Evolutionary conservation across 352 stramenopile species (phyloP), one percentile per base, ranked within the genome.

Genomic region (Thalassiosira hispida): DNA sequence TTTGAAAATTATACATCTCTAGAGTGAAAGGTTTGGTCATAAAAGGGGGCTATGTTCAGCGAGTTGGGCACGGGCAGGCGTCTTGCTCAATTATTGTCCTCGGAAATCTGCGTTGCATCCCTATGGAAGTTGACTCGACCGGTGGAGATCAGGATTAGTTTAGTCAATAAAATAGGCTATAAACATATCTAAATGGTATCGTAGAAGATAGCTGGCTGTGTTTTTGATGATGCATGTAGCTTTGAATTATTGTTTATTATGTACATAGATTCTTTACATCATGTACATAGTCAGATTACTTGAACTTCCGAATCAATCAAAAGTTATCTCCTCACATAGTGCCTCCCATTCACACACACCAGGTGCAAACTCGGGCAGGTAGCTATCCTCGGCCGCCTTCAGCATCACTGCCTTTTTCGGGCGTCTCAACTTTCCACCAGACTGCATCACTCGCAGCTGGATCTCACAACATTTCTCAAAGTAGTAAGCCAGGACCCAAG

Each of bases 401-500:
- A 74, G 33, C 67, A 83, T 79, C 18, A 78, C 53, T 23, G 22
- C 46, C 60, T 77, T 71, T 1, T 29, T 25, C 6, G 74, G 66
- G 4, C 44, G 25, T 18, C 72, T 38, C 2, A 88, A 53, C 31
- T 81, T 81, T 33, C 75, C 65, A 29, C 81, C 81, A 59, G 57
- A 73, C 23, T 73, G 62, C 79, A 86, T 86, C 12, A 82, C 79
- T 14, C 82, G 51, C 16, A 83, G 52, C 40, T 87, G 78, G 18
- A 79, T 67, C 35, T 80, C 73, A 47, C 81, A 88, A 47, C 72
- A 86, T 11, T 68, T 76, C 47, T 88, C 79, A 40, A 88, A 81
- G 70, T 88, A 88, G 49, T 86, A 88, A 8, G 79, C 80, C 7
- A 81, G 68, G 35, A 88, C 74, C 40, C 62, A 88, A 25, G 79